Base-by-base conservation (phyloP, 495 filamentous ascomycete species). In the Daldinia bambusicola region DNA sequence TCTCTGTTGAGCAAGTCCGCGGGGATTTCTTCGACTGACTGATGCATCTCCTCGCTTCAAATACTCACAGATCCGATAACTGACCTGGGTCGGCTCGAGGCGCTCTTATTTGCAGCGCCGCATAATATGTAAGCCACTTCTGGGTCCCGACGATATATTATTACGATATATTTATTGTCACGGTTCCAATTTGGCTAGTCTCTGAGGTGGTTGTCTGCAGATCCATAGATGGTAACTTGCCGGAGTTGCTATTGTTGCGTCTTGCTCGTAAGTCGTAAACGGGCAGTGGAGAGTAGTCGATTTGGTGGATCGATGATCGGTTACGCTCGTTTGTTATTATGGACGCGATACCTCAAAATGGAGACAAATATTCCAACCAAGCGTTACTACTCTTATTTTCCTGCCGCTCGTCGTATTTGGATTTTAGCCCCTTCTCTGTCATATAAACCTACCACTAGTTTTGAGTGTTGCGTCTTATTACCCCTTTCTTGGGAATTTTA, bases 11-110 rank as follows among this genome's bases (percentile, higher is more conserved):
- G 8, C 43, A 65, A 60, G 66, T 75, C 75, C 75, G 74, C 74
- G 74, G 74, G 74, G 62, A 65, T 72, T 7, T 59, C 48, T 14
- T 64, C 53, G 38, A 64, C 36, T 57, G 63, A 52, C 38, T 66
- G 14, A 67, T 67, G 67, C 63, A 70, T 70, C 71, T 71, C 71
- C 67, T 69, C 53, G 66, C 70, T 66, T 52, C 66, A 50, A 65
- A 43, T 48, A 37, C n/a, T 65, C 48, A 55, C 56, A 18, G 40
- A 40, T 30, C 45, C 7, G 45, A 61, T 55, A 57, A 30, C 38
- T 65, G 41, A 53, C 56, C 13, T 58, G 16, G 61, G 9, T 6
- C 51, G 6, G 41, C 40, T 43, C 41, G 41, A 69, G 60, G 55
- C 64, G 53, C 48, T 51, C 60, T 50, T 63, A 60, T 51, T 64